Evolutionary conservation across 257 asterid genomes (phyloP).

Genomic region (Petunia axillaris): DNA sequence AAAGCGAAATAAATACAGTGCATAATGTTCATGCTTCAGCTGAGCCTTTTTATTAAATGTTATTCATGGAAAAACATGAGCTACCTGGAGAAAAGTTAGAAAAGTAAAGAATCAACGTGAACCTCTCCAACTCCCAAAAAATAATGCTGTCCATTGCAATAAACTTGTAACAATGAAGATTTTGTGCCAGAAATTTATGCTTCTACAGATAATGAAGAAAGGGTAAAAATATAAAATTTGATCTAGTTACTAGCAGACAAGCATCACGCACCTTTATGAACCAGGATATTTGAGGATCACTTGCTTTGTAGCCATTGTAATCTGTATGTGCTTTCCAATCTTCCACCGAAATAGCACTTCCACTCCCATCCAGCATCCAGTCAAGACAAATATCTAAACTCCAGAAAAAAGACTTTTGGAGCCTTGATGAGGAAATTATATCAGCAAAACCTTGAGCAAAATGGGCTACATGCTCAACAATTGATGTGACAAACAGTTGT

Average conservation of each 20-base stretch:
- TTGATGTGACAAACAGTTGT: constrained; percentile 65
- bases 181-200: too few species aligned
- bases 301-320: constrained; percentile 67
- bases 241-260: too few species aligned
- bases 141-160: not conserved
- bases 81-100: not conserved
- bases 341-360: constrained; percentile 66
- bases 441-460: constrained; percentile 73
- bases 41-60: too few species aligned
- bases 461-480: constrained; percentile 58
- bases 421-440: constrained; percentile 43
- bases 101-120: too few species aligned
- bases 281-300: constrained; percentile 79
- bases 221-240: not conserved
- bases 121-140: too few species aligned
- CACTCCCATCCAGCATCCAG: constrained; percentile 77
- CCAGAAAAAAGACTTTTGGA: constrained; percentile 57
- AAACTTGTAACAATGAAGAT: too few species aligned
- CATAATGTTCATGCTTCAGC: too few species aligned
- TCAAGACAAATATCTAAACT: constrained; percentile 75
- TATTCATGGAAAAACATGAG: too few species aligned
- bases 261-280: constrained; percentile 77
- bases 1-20: too few species aligned
- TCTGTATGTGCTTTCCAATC: constrained; percentile 92
- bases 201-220: not conserved